phyloP scores from a whole-genome alignment of 495 filamentous ascomycete genomes.

The Penicillium lagena region DNA sequence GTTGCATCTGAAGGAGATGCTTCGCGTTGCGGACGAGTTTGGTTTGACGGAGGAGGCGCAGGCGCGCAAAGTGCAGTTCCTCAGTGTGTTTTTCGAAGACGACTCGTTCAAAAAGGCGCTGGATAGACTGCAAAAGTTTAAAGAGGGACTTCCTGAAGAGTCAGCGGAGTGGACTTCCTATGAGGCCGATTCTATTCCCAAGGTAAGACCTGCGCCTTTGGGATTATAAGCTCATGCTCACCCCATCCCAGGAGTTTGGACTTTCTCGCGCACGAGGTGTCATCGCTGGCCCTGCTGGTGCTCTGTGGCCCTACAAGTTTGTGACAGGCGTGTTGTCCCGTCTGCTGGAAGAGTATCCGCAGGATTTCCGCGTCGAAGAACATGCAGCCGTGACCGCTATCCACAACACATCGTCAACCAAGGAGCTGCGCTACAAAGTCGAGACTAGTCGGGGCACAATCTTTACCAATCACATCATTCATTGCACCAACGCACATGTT shows the following conservation, averaged over 20 bases:
- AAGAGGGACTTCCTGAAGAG: conserved; percentile 24
- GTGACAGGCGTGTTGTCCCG: conserved; percentile 58
- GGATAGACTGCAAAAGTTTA: conserved; percentile 16
- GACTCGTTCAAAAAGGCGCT: conserved; percentile 17
- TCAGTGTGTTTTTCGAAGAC: conserved; percentile 24
- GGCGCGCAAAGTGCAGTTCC: conserved; percentile 24
- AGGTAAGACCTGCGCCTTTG: conserved; percentile 6
- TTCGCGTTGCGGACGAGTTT: conserved; percentile 22
- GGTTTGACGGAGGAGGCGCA: conserved; percentile 18
- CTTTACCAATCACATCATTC: conserved; percentile 51
- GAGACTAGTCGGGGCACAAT: conserved; percentile 60
- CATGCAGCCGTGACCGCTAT: conserved; percentile 57
- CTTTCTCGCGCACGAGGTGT: conserved; percentile 39
- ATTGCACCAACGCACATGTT: conserved; percentile 77
- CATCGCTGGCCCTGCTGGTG: conserved; percentile 38
- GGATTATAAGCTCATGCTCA: background rate
- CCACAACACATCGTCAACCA: conserved; percentile 1
- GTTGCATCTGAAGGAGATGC: conserved; percentile 23
- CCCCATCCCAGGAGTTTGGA: conserved; percentile 18
- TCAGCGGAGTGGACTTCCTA: conserved; percentile 20
- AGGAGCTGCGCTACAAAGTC: conserved; percentile 26
- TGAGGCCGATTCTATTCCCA: conserved; percentile 15
- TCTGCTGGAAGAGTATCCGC: conserved; percentile 32
- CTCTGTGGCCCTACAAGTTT: conserved; percentile 76
- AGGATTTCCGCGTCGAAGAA: conserved; percentile 64